These are phyloP conservation scores for Cucumis sativus DNA, from an alignment of 306 rosid genomes.

Conservation along the genomic window DNA sequence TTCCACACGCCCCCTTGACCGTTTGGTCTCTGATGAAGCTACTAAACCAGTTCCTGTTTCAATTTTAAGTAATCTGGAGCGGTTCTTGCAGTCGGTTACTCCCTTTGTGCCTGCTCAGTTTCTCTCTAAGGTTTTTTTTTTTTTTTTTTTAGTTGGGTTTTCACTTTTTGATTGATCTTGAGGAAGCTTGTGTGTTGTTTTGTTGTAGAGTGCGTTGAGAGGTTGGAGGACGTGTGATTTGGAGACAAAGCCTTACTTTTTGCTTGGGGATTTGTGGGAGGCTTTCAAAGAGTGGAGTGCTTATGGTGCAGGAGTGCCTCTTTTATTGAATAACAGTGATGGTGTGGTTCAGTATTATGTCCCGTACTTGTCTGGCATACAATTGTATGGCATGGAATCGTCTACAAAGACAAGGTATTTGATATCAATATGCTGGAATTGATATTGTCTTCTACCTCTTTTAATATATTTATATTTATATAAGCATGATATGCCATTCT, in stretches of 20 bases:
- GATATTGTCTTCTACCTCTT: background rate
- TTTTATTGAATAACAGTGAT: slow-evolving; percentile 20
- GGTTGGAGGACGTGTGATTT: slow-evolving; percentile 14
- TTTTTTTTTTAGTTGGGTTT: background rate
- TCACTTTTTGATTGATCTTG: background rate
- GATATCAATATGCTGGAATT: background rate
- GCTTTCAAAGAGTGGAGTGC: slow-evolving; percentile 42
- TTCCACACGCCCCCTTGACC: slow-evolving; percentile 22
- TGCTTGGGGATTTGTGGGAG: slow-evolving; percentile 49
- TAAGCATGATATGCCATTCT: no score
- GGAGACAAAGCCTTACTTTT: slow-evolving; percentile 15
- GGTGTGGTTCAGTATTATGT: slow-evolving; percentile 31
- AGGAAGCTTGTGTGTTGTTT: background rate
- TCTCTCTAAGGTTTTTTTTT: slow-evolving; percentile 40
- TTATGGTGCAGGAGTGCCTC: slow-evolving; percentile 43
- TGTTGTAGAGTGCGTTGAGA: slow-evolving; percentile 15
- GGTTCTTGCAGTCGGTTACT: slow-evolving; percentile 53
- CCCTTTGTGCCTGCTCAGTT: slow-evolving; percentile 56
- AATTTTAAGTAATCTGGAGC: slow-evolving; percentile 46
- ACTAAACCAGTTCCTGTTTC: slow-evolving; percentile 12
- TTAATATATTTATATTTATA: background rate
- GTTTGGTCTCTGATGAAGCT: slow-evolving; percentile 22
- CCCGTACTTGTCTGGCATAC: slow-evolving; percentile 47
- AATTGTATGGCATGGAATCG: slow-evolving; percentile 20
- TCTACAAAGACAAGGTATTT: background rate